Conservation (phyloP, 1,284 basidiomycete species). For the Exobasidium rhododendri region DNA sequence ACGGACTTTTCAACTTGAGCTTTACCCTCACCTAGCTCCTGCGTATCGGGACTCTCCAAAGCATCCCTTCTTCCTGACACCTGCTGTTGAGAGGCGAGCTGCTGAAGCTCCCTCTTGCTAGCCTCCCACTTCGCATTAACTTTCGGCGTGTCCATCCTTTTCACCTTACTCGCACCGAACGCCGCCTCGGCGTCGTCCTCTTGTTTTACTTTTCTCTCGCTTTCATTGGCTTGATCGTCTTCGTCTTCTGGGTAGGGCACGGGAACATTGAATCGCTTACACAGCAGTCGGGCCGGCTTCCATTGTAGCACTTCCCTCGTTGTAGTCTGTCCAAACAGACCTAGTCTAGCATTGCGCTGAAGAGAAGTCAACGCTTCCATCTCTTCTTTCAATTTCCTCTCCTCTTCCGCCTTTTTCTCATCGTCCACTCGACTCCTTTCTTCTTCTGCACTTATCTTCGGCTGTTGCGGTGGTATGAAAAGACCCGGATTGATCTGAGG, state of each 20-base stretch:
- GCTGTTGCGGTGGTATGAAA: constrained; percentile 58
- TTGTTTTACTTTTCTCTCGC: not conserved
- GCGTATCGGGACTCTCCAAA: constrained; percentile 21
- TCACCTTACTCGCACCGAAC: constrained; percentile 20
- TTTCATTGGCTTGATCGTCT: constrained; percentile 11
- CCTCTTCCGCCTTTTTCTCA: constrained; percentile 18
- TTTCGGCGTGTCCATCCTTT: constrained; percentile 18
- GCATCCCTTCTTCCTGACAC: constrained; percentile 14
- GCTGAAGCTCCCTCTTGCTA: constrained; percentile 18
- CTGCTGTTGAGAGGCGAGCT: constrained; percentile 1
- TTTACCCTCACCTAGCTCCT: not conserved
- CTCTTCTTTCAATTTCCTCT: constrained; percentile 60
- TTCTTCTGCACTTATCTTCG: constrained; percentile 9
- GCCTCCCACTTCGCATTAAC: constrained; percentile 23
- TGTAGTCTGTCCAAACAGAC: constrained; percentile 75
- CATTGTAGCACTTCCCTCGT: constrained; percentile 73
- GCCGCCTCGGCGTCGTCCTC: not conserved
- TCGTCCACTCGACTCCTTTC: constrained; percentile 19
- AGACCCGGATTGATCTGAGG: constrained; percentile 60
- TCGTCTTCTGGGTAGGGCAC: constrained; percentile 67
- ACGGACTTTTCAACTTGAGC: not conserved
- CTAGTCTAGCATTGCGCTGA: constrained; percentile 73
- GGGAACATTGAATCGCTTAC: constrained; percentile 89
- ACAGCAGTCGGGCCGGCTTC: constrained; percentile 76
- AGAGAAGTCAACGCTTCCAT: constrained; percentile 61